Evolutionary conservation across 371 early-diverging fungal genomes (phyloP).

Genomic region (Saksenaea vasiformis): DNA sequence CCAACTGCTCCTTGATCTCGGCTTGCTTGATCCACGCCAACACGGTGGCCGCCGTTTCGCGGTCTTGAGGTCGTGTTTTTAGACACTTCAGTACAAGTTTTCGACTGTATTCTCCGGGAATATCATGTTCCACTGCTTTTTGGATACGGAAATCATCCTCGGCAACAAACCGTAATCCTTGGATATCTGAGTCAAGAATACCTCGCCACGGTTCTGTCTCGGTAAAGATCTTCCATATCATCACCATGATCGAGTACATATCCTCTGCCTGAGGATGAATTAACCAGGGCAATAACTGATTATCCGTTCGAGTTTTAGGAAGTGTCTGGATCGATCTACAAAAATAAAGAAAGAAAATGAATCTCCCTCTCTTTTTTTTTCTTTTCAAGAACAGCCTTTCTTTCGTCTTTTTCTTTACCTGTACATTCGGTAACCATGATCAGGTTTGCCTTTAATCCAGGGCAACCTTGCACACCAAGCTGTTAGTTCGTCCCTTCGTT

Average conservation of each 20-base stretch:
- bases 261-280: conserved; percentile 68
- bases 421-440: conserved; percentile 66
- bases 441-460: conserved; percentile 61
- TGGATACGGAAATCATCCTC: conserved; percentile 60
- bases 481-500: conserved; percentile 49
- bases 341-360: conserved; percentile 4
- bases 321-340: conserved; percentile 61
- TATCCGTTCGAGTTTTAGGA: conserved; percentile 59
- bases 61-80: conserved; percentile 50
- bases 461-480: conserved; percentile 53
- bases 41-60: conserved; percentile 50
- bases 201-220: conserved; percentile 72
- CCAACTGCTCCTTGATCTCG: conserved; percentile 26
- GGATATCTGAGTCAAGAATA: conserved; percentile 65
- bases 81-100: conserved; percentile 54
- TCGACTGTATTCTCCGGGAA: conserved; percentile 51
- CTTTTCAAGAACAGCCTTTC: too few species aligned
- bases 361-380: not conserved
- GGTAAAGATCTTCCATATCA: conserved; percentile 69
- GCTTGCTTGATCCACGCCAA: conserved; percentile 46
- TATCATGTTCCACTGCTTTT: conserved; percentile 55
- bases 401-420: conserved; percentile 21
- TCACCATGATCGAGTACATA: conserved; percentile 64
- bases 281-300: conserved; percentile 46
- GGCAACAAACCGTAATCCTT: conserved; percentile 61